Evolutionary conservation across 2,329 filamentous ascomycete genomes (phyloP).

Genomic region (Arthroderma sp.): DNA sequence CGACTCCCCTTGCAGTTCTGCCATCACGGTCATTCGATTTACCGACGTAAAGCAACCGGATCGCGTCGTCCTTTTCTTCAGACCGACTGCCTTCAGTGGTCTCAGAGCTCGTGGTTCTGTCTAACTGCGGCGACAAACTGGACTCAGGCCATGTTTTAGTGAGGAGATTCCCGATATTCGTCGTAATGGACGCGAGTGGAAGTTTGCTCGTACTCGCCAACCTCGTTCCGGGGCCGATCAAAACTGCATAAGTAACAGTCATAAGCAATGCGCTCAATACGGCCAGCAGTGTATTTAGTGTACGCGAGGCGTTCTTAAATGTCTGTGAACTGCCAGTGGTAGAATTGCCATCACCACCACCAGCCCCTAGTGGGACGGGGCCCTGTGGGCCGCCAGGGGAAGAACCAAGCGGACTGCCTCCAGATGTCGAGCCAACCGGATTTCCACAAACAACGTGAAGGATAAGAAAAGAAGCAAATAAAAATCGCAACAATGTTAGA

Average conservation of each 20-base stretch:
- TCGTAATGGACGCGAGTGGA: slow-evolving; percentile 1
- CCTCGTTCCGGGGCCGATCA: slow-evolving; percentile 5
- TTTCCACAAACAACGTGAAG: not conserved
- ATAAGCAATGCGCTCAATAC: slow-evolving; percentile 4
- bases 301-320: not conserved
- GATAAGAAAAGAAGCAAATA: not conserved
- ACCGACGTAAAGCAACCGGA: slow-evolving; percentile 4
- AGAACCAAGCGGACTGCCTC: slow-evolving; percentile 3
- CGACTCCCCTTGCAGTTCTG: slow-evolving; percentile 3
- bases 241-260: slow-evolving; percentile 5
- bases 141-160: slow-evolving; percentile 4
- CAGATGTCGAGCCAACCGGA: not conserved
- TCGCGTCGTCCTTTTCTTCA: not conserved
- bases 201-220: slow-evolving; percentile 6
- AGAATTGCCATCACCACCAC: not conserved
- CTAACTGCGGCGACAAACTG: not conserved
- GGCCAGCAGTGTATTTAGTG: slow-evolving; percentile 3
- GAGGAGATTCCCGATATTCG: slow-evolving; percentile 2
- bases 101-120: too few relatives aligned
- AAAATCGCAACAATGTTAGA: not conserved
- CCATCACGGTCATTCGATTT: slow-evolving; percentile 1
- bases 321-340: not conserved
- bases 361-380: slow-evolving; percentile 2
- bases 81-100: not conserved
- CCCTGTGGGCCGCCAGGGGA: slow-evolving; percentile 3